Evolutionary conservation across 2,329 filamentous ascomycete genomes (phyloP), one percentile per base, ranked within the genome.

Genomic region (Hymenotorrendiella dingleyae): DNA sequence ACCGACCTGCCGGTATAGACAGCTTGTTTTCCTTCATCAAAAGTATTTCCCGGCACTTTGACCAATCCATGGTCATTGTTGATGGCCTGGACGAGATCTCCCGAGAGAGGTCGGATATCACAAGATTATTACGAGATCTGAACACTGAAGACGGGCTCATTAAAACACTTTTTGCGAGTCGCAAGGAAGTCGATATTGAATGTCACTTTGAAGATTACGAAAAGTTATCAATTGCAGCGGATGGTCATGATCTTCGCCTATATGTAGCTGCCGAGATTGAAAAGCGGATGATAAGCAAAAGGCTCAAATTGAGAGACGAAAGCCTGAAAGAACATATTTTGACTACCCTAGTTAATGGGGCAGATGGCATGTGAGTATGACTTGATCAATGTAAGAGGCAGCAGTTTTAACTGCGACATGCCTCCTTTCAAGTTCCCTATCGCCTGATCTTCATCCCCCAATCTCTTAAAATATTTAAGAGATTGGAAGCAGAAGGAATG

Each of bases 201-300:
- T 10, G 3, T 11, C 21, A 19, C 30, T 9, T 33, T 16, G n/a
- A 5, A 3, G 30, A 20, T n/a, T 14, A 26, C n/a, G 4, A 33
- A 33, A 34, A 32, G 6, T 23, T 40, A 20, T 19, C 19, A 10
- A 47, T 47, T 12, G 40, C 30, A n/a, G 46, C 43, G 6, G 21
- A 28, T 20, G 41, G 34, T 4, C 16, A 37, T 10, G 46, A 48
- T 14, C 27, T 48, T 26, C 16, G 27, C 4, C 33, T 48, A 28
- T 48, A 43, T 33, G 43, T 48, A 19, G 37, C 43, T 10, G 35
- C 42, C 14, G 39, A 48, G 20, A 39, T 48, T 11, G 27, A 43
- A 6, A 27, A 40, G 14, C 30, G 43, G 19, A 24, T n/a, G 1
- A 20, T 19, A 8, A 43, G 40, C 4, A 36, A 19, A 27, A n/a